Evolutionary conservation across 768 basidiomycete species (phyloP), one percentile per base, ranked within the genome.

Genomic region (Tricholoma furcatifolium): DNA sequence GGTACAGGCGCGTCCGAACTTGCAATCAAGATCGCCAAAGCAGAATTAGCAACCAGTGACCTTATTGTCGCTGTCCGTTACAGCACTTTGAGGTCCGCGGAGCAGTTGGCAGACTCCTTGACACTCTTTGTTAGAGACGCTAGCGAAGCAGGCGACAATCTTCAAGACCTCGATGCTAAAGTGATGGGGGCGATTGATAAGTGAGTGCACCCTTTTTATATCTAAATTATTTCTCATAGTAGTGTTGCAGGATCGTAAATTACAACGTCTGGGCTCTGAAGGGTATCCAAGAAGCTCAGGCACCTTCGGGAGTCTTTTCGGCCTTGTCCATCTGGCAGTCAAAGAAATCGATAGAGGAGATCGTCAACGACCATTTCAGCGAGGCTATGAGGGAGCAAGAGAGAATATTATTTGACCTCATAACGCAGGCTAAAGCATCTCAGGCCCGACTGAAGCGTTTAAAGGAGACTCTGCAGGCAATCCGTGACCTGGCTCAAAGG

Each of bases 21-120:
- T n/a, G 74, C 77, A 2, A 62, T 78, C 18, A 73, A 78, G 30
- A 74, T 82, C 51, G 68, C 76, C 57, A 75, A 74, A 62, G 75
- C 81, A 21, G 78, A 83, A 49, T 76, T 83, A 66, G 82, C 79
- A 15, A 80, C 76, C 7, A 67, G 57, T 44, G 81, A 83, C 53
- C 72, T 83, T 24, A 61, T 73, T n/a, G 67, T 73, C 15, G 66
- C 81, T 23, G 77, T 83, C 14, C 70, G 70, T 27, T 62, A 67
- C 52, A 83, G 81, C 57, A 69, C 73, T 12, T 65, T 82, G 51
- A 70, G 62, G 52, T 74, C 71, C 34, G 70, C 63, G 39, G 77
- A 80, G 9, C 34, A 49, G 15, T 60, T 82, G 4, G 79, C 76
- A 15, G 66, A 73, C 17, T 57, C 67, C 27, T 66, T 82, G 50